Evolutionary conservation across 805 yeast species (phyloP).

Genomic region (Pichia nanzhaoensis): DNA sequence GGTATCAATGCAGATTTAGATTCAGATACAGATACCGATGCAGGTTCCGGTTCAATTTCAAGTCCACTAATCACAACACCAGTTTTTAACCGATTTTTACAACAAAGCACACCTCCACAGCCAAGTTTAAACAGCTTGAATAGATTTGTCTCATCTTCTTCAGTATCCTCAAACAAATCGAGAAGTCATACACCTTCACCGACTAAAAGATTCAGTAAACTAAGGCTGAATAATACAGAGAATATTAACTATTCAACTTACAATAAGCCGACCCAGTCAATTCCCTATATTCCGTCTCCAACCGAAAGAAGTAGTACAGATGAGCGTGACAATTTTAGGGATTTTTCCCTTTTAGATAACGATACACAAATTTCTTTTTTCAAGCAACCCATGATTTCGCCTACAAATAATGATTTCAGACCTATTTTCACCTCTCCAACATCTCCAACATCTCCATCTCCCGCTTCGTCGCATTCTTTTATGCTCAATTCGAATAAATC

Average conservation of each 20-base stretch:
- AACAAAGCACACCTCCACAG: too few species aligned
- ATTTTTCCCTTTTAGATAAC: background rate
- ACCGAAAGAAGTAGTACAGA: background rate
- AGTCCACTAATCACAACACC: background rate
- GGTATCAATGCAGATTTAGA: background rate
- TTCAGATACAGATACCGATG: background rate
- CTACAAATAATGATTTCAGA: background rate
- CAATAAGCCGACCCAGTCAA: background rate
- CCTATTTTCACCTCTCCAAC: background rate
- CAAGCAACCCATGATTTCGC: conserved; percentile 11
- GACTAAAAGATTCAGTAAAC: background rate
- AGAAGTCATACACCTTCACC: conserved; percentile 2
- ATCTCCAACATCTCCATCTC: background rate
- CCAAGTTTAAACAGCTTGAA: too few species aligned
- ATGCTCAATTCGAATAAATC: background rate
- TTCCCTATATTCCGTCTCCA: conserved; percentile 1
- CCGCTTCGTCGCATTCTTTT: too few species aligned
- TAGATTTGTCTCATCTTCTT: background rate
- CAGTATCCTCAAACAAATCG: background rate
- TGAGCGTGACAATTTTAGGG: background rate
- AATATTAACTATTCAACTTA: background rate
- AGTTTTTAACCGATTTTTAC: background rate
- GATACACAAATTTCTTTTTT: conserved; percentile 4
- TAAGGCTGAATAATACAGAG: conserved; percentile 1
- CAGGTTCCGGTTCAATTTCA: too few species aligned